These are phyloP conservation scores for Xylaria sp. DNA, from an alignment of 2,329 filamentous ascomycete species.

Conservation along the genomic window DNA sequence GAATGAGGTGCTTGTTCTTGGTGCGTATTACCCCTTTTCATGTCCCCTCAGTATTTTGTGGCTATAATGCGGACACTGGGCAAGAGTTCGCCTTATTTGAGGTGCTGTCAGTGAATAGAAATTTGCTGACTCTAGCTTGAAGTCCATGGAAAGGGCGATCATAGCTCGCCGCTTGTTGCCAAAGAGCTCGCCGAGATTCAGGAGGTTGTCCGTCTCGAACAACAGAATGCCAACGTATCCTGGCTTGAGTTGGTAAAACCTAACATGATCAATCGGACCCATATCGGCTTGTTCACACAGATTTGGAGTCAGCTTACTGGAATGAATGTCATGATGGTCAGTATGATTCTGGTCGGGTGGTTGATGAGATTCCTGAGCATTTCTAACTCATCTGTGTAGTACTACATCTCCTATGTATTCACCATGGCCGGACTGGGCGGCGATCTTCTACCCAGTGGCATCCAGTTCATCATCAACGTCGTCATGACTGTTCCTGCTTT, in stretches of 20 bases:
- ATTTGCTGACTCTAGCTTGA: neutral
- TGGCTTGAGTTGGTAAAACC: conserved; percentile 69
- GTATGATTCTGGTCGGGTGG: conserved; percentile 9
- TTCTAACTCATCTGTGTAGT: conserved; percentile 33
- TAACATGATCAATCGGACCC: conserved; percentile 66
- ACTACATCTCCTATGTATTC: conserved; percentile 66
- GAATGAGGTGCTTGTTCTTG: conserved; percentile 43
- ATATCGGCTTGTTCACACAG: conserved; percentile 67
- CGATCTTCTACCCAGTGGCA: conserved; percentile 59
- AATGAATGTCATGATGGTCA: conserved; percentile 64
- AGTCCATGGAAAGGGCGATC: conserved; percentile 61
- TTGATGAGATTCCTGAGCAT: neutral
- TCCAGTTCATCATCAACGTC: conserved; percentile 76
- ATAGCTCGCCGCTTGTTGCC: conserved; percentile 58
- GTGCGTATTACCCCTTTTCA: neutral
- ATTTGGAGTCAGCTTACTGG: conserved; percentile 73
- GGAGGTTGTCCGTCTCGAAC: conserved; percentile 68
- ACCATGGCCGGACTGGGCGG: conserved; percentile 63
- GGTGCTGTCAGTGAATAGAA: too few relatives aligned
- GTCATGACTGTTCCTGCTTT: conserved; percentile 71
- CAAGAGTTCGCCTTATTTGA: too few relatives aligned
- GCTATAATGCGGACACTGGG: too few relatives aligned
- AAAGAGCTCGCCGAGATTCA: conserved; percentile 68
- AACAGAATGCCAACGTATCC: conserved; percentile 60
- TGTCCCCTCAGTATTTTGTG: too few relatives aligned